Conservation (phyloP, 2,329 filamentous ascomycete genomes). For the Trichoderma guizhouense region DNA sequence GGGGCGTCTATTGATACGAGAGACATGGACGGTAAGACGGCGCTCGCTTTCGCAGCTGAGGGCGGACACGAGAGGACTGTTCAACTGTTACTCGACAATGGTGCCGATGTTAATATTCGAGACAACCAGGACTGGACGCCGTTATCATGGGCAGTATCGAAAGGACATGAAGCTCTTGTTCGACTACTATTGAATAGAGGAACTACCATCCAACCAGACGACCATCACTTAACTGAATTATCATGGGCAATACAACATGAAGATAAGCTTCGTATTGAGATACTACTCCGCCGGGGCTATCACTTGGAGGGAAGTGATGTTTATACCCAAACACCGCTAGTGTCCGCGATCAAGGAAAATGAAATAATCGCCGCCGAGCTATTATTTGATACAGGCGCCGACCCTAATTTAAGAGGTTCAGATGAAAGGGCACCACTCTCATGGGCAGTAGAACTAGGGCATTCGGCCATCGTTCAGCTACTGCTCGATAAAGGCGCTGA, state of each 20-base stretch:
- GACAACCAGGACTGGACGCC: too few species aligned
- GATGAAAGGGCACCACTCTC: not conserved
- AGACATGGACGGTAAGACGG: too few species aligned
- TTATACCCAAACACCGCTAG: not conserved
- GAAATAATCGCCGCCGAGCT: not conserved
- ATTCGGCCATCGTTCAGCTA: not conserved
- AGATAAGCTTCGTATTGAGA: not conserved
- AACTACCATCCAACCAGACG: too few species aligned
- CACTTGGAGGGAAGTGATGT: not conserved
- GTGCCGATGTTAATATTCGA: too few species aligned
- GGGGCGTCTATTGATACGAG: too few species aligned
- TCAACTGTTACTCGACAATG: too few species aligned
- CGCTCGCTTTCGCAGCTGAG: too few species aligned
- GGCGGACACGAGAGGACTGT: too few species aligned
- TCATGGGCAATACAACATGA: too few species aligned
- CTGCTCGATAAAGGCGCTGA: not conserved
- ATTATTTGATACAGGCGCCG: not conserved
- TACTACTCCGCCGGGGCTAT: not conserved
- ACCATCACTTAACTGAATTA: not conserved
- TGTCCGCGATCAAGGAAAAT: not conserved
- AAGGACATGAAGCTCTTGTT: too few species aligned
- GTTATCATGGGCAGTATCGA: too few species aligned
- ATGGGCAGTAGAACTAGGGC: not conserved
- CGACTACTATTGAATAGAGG: not conserved
- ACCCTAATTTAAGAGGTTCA: not conserved